Evolutionary conservation across 495 filamentous ascomycete genomes (phyloP).

Genomic region (Penicillium pulvis): DNA sequence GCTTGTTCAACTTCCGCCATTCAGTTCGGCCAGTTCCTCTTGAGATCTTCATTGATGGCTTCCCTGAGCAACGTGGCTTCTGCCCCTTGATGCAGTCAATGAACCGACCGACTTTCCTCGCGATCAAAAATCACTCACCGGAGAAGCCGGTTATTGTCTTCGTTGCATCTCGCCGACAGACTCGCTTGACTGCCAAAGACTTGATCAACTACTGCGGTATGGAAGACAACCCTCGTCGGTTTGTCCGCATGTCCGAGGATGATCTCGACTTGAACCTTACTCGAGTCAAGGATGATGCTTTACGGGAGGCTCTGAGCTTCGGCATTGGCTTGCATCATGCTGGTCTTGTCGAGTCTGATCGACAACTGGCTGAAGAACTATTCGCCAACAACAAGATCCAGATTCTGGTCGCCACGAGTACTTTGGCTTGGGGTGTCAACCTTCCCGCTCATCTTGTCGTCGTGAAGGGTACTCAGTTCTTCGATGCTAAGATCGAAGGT

Average conservation of each 20-base stretch:
- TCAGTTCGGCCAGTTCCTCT: slow-evolving; percentile 96
- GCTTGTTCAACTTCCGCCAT: slow-evolving; percentile 96
- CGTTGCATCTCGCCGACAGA: slow-evolving; percentile 93
- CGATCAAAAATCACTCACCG: slow-evolving; percentile 93
- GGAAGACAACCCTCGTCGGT: slow-evolving; percentile 95
- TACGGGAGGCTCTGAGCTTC: slow-evolving; percentile 90
- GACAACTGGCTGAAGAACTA: slow-evolving; percentile 87
- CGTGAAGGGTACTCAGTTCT: slow-evolving; percentile 98
- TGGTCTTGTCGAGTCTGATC: slow-evolving; percentile 91
- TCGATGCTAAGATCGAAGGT: slow-evolving; percentile 95
- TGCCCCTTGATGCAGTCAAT: slow-evolving; percentile 98
- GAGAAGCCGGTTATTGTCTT: slow-evolving; percentile 98
- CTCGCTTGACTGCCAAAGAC: slow-evolving; percentile 90
- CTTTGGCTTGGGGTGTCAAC: slow-evolving; percentile 98
- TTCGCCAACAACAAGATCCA: slow-evolving; percentile 99
- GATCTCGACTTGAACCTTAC: slow-evolving; percentile 82
- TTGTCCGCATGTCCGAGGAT: slow-evolving; percentile 91
- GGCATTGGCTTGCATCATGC: slow-evolving; percentile 98
- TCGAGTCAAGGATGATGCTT: slow-evolving; percentile 86
- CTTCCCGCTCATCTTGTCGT: slow-evolving; percentile 95
- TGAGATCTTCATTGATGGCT: slow-evolving; percentile 96
- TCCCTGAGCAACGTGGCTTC: slow-evolving; percentile 92
- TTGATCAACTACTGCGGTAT: slow-evolving; percentile 97
- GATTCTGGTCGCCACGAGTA: slow-evolving; percentile 94
- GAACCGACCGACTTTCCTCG: slow-evolving; percentile 96